These are phyloP conservation scores for Boechera stricta DNA, from an alignment of 345 rosid genomes.

Conservation along the genomic window DNA sequence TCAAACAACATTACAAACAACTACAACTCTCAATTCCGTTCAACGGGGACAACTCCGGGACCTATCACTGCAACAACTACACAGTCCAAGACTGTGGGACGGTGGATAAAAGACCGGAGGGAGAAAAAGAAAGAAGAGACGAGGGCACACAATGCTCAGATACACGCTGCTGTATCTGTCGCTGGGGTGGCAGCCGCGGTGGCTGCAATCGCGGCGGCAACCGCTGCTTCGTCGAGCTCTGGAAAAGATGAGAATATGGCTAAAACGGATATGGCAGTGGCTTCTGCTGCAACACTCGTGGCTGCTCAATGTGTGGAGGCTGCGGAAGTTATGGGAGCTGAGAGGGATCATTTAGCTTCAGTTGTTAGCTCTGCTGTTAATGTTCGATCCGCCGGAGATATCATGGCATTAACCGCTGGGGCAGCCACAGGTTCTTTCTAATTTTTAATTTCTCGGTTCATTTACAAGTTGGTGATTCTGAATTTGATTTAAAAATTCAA, in stretches of 20 bases:
- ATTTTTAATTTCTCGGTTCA: background rate
- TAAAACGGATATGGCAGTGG: constrained; percentile 82
- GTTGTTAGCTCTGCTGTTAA: constrained; percentile 87
- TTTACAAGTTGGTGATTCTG: background rate
- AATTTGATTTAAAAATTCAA: background rate
- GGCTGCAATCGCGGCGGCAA: constrained; percentile 87
- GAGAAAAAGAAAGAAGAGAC: constrained; percentile 92
- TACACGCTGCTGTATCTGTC: constrained; percentile 76
- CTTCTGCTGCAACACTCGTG: constrained; percentile 85
- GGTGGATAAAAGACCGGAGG: constrained; percentile 82
- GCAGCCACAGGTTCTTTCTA: constrained; percentile 76
- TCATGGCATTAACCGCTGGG: constrained; percentile 86
- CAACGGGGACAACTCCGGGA: constrained; percentile 40
- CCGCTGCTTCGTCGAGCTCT: constrained; percentile 61
- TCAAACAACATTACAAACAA: constrained; percentile 43
- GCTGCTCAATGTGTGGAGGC: constrained; percentile 94
- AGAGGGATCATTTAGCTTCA: constrained; percentile 75
- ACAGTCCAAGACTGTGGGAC: constrained; percentile 82
- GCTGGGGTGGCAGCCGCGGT: constrained; percentile 89
- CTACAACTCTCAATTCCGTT: constrained; percentile 48
- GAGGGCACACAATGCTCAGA: constrained; percentile 81
- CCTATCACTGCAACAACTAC: constrained; percentile 46
- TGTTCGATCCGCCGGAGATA: constrained; percentile 82
- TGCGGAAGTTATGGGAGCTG: constrained; percentile 91
- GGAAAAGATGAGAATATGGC: constrained; percentile 84